These are phyloP conservation scores for Phascolomyces articulosus DNA, from an alignment of 371 early-diverging fungal genomes.

Conservation along the genomic window DNA sequence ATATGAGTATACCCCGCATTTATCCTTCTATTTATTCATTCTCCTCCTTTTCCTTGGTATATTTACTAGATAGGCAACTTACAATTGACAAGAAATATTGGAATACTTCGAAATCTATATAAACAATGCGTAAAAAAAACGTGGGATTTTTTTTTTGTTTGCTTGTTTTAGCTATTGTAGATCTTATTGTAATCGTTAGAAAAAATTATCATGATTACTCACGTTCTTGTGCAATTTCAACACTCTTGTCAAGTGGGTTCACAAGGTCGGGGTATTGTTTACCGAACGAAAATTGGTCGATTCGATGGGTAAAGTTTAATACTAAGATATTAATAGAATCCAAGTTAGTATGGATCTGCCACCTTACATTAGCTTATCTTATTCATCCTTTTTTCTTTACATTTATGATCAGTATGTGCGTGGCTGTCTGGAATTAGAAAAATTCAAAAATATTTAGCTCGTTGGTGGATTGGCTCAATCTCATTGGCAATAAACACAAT, in stretches of 20 bases:
- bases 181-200: too few relatives aligned
- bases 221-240: slow-evolving; percentile 68
- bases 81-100: slow-evolving; percentile 84
- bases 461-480: neutral
- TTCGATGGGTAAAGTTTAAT: slow-evolving; percentile 92
- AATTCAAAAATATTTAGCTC: neutral
- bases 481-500: neutral
- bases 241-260: slow-evolving; percentile 86
- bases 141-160: neutral
- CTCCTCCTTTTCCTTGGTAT: too few relatives aligned
- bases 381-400: too few relatives aligned
- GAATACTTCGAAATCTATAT: slow-evolving; percentile 70
- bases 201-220: too few relatives aligned
- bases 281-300: slow-evolving; percentile 92
- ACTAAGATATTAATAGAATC: slow-evolving; percentile 46
- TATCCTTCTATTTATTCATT: too few relatives aligned
- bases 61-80: slow-evolving; percentile 13
- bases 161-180: neutral
- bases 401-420: slow-evolving; percentile 67
- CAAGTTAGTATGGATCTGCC: neutral
- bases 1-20: neutral
- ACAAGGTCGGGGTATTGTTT: slow-evolving; percentile 76
- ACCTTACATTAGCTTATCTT: too few relatives aligned
- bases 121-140: neutral
- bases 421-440: slow-evolving; percentile 25